phyloP scores from a whole-genome alignment of 768 basidiomycete genomes.

The Podaxis carcinomalis region DNA sequence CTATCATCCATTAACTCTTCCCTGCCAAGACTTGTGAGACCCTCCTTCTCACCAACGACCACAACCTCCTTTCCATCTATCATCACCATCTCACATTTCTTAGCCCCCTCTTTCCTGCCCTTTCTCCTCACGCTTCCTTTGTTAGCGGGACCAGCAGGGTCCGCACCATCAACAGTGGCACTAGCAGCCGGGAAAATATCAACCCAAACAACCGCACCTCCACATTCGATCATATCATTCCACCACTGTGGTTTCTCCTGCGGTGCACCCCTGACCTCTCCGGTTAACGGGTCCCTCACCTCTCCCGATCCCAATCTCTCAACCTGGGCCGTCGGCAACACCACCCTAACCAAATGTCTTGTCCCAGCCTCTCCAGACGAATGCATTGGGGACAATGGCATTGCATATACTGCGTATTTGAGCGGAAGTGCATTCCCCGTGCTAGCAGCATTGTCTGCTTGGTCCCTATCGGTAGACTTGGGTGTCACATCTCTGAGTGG shows the following conservation, averaged over 20 bases:
- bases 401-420: constrained; percentile 58
- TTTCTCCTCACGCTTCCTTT: constrained; percentile 21
- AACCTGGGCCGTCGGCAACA: constrained; percentile 80
- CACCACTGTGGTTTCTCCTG: constrained; percentile 69
- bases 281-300: constrained; percentile 78
- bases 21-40: constrained; percentile 62
- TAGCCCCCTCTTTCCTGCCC: constrained; percentile 22
- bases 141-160: background rate
- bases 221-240: constrained; percentile 33
- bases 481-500: constrained; percentile 13
- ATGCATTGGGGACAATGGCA: constrained; percentile 80
- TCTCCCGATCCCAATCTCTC: constrained; percentile 65
- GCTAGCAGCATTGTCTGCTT: constrained; percentile 17
- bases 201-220: constrained; percentile 47
- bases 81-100: constrained; percentile 22
- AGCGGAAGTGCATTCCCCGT: constrained; percentile 43
- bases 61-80: constrained; percentile 49
- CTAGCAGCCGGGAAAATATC: constrained; percentile 42
- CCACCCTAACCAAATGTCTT: constrained; percentile 74
- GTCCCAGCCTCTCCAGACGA: constrained; percentile 58
- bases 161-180: background rate
- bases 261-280: constrained; percentile 54
- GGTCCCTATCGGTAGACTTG: constrained; percentile 9
- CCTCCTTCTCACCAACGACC: constrained; percentile 74
- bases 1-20: constrained; percentile 76